These are phyloP conservation scores for Sanguinoderma infundibulare DNA, from an alignment of 1,284 basidiomycete genomes.

Conservation along the genomic window DNA sequence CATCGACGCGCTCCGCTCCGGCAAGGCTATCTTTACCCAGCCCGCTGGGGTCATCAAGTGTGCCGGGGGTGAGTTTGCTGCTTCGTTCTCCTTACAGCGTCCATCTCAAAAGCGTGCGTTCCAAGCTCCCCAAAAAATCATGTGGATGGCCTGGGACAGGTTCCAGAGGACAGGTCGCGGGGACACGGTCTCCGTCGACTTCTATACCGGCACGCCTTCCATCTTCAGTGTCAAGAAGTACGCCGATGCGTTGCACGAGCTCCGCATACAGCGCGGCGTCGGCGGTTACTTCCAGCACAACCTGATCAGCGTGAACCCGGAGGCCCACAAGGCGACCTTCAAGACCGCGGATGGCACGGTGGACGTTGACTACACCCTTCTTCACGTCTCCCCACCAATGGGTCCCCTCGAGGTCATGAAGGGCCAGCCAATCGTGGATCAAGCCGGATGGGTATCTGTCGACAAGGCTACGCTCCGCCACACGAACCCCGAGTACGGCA, in stretches of 20 bases:
- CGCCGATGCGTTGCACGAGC: slow-evolving; percentile 80
- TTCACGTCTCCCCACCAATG: slow-evolving; percentile 94
- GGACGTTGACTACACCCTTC: slow-evolving; percentile 78
- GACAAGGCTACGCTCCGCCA: slow-evolving; percentile 84
- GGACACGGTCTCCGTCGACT: slow-evolving; percentile 73
- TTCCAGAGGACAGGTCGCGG: slow-evolving; percentile 64
- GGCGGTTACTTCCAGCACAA: slow-evolving; percentile 86
- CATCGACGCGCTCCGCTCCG: slow-evolving; percentile 75
- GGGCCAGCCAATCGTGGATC: slow-evolving; percentile 78
- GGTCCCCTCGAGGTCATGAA: slow-evolving; percentile 87
- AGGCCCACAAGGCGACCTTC: slow-evolving; percentile 83
- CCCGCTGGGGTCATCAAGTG: slow-evolving; percentile 96
- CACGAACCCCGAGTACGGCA: slow-evolving; percentile 76
- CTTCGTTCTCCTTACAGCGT: not conserved
- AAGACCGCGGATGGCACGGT: slow-evolving; percentile 72
- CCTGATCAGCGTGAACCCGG: slow-evolving; percentile 75
- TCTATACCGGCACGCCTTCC: slow-evolving; percentile 90
- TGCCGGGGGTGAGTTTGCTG: slow-evolving; percentile 82
- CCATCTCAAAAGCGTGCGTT: not conserved
- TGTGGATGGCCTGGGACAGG: slow-evolving; percentile 93
- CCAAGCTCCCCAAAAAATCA: slow-evolving; percentile 88
- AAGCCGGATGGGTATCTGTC: slow-evolving; percentile 88
- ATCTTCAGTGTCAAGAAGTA: slow-evolving; percentile 97
- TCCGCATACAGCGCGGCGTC: slow-evolving; percentile 83
- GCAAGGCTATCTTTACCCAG: slow-evolving; percentile 94